Evolutionary conservation across 352 stramenopile species (phyloP), one percentile per base, ranked within the genome.

Genomic region (Globisporangium emineosum): DNA sequence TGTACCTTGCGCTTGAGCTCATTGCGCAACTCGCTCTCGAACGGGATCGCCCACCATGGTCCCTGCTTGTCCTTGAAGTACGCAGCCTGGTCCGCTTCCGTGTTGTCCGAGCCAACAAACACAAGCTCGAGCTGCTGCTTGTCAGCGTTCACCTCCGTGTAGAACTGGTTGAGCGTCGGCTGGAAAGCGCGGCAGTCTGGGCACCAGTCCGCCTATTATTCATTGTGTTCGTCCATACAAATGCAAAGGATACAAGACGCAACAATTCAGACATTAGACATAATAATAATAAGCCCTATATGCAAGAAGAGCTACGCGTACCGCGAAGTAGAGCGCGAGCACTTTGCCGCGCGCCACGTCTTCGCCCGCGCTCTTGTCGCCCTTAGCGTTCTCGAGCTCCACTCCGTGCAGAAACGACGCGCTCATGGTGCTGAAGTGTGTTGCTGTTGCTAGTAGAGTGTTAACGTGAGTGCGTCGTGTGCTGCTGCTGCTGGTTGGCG

Each of bases 171-270:
- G 30, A 96, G 71, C 56, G 69, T 62, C 43, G 87, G 87, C 62
- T 91, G 83, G 72, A 96, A 94, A 37, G 63, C 69, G 62, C 82
- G 83, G 75, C 87, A 96, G 68, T 94, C 78, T 2, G 85, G 83
- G 57, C 87, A 96, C 87, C 87, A 94, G 51, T 94, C 83, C 1
- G 87, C 85, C 81, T 93, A 37, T 67, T 21, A 47, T 30, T 29
- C n/a, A n/a, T n/a, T 56, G 33, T 62, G 5, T 19, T 27, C n/a
- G 47, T 8, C 27, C 8, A 61, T 8, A 5, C 50, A 33, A 5
- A 42, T 15, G 4, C 37, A 45, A 4, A 45, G 8, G 15, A 45
- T 3, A 17, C 12, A 3, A 50, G 3, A 23, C 19, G 1, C 19
- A 50, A 50, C 2, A 25, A 50, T 10, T 5, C 25, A 50, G 19